Conservation (phyloP, 2,329 filamentous ascomycete species). For the Bipolaris cookei region DNA sequence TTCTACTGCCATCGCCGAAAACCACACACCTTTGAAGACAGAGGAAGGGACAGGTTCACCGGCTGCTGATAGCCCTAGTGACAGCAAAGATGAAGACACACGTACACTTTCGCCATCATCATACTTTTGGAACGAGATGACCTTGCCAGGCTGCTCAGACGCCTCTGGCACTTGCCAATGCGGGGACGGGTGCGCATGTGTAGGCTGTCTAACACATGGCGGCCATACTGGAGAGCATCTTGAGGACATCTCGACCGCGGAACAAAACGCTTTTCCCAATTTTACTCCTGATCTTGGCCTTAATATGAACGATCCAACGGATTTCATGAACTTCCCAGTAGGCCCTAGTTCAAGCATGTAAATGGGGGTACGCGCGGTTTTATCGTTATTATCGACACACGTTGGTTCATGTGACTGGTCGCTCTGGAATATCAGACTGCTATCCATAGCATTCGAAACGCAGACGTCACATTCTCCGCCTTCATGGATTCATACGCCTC, state of each 20-base stretch:
- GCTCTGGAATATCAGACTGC: not conserved
- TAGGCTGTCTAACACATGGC: constrained; percentile 60
- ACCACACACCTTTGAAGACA: constrained; percentile 16
- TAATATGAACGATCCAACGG: constrained; percentile 14
- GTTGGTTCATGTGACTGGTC: not conserved
- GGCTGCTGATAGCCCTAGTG: constrained; percentile 37
- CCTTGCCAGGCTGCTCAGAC: constrained; percentile 54
- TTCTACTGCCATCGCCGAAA: constrained; percentile 16
- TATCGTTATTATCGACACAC: not conserved
- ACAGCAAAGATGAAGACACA: constrained; percentile 42
- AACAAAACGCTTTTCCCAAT: constrained; percentile 24
- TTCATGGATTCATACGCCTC: not conserved
- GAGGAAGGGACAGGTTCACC: constrained; percentile 24
- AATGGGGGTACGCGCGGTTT: not conserved
- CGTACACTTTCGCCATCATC: constrained; percentile 47
- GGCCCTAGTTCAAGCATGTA: constrained; percentile 1
- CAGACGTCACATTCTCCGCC: not conserved
- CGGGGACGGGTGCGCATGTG: constrained; percentile 59
- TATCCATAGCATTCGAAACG: not conserved
- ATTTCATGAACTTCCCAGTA: constrained; percentile 20
- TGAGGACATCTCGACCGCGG: constrained; percentile 24
- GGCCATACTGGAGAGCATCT: constrained; percentile 56
- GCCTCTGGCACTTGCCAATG: constrained; percentile 60
- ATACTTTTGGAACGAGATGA: constrained; percentile 48
- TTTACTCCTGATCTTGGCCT: constrained; percentile 18